phyloP scores from a whole-genome alignment of 306 rosid species.

The Cotoneaster glaucophyllus region DNA sequence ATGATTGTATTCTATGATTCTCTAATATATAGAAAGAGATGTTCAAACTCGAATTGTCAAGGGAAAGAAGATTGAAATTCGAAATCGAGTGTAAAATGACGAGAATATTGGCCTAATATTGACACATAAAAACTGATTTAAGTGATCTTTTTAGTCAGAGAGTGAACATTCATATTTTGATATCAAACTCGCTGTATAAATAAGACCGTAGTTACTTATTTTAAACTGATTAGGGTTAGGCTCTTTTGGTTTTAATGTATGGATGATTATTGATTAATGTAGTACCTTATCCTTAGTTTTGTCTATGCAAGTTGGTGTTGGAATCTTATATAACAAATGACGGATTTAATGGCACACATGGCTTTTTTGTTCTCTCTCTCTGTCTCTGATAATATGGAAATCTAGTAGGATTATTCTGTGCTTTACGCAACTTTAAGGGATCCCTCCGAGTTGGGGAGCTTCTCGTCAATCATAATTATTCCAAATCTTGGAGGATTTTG shows the following conservation, averaged over 20 bases:
- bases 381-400: not conserved
- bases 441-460: not conserved
- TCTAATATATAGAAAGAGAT: not conserved
- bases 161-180: no score
- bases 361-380: not conserved
- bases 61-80: not conserved
- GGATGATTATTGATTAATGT: not conserved
- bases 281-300: not conserved
- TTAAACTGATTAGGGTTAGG: not conserved
- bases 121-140: fast-evolving
- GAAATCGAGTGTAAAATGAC: no score
- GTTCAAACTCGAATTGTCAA: not conserved
- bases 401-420: conserved; percentile 18
- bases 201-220: not conserved
- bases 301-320: not conserved
- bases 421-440: conserved; percentile 3
- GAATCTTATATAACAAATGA: not conserved
- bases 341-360: not conserved
- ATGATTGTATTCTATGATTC: not conserved
- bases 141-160: no score
- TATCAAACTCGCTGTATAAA: no score
- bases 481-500: conserved; percentile 2
- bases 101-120: no score
- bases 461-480: not conserved
- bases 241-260: not conserved